Percentiles rank a stretch among this genome's conserved stretches.
phyloP scores from a whole-genome alignment of 2,329 filamentous ascomycete species.

The Coleophoma cylindrospora region DNA sequence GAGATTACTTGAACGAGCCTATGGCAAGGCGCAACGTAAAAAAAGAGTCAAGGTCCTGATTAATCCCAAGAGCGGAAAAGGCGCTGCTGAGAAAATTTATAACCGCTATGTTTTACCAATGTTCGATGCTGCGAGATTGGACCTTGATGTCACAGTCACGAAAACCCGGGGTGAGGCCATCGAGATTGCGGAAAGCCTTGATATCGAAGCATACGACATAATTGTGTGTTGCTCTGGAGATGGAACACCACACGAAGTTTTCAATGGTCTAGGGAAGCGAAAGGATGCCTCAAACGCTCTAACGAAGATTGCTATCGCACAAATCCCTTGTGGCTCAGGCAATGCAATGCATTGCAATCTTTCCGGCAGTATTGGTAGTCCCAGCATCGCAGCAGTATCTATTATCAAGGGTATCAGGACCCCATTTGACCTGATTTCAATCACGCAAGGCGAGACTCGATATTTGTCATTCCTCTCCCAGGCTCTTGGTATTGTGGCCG shows the following conservation, averaged over 20 bases:
- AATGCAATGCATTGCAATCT: slow-evolving; percentile 88
- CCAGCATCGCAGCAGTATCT: slow-evolving; percentile 71
- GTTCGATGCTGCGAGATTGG: slow-evolving; percentile 73
- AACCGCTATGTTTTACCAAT: slow-evolving; percentile 70
- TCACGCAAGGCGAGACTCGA: slow-evolving; percentile 71
- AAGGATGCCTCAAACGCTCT: slow-evolving; percentile 69
- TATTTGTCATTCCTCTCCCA: slow-evolving; percentile 85
- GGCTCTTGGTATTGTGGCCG: slow-evolving; percentile 80
- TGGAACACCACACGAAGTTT: slow-evolving; percentile 83
- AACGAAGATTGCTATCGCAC: slow-evolving; percentile 68
- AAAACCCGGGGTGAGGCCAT: slow-evolving; percentile 68
- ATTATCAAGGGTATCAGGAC: slow-evolving; percentile 80
- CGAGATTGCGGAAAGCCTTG: slow-evolving; percentile 69
- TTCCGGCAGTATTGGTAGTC: slow-evolving; percentile 66
- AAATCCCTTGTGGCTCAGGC: slow-evolving; percentile 85
- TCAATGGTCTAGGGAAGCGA: slow-evolving; percentile 80
- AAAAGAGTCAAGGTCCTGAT: slow-evolving; percentile 82
- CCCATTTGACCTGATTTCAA: slow-evolving; percentile 76
- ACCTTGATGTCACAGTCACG: slow-evolving; percentile 69
- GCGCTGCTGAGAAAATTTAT: slow-evolving; percentile 67
- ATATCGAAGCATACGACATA: slow-evolving; percentile 75
- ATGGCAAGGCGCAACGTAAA: slow-evolving; percentile 57
- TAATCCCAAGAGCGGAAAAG: slow-evolving; percentile 84
- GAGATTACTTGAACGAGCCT: slow-evolving; percentile 61
- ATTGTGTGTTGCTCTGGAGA: slow-evolving; percentile 87